A percentile compares a stretch with the other conserved stretches of the same genome.
Conservation (phyloP, 2,329 filamentous ascomycete genomes). For the Hirsutella thompsonii region DNA sequence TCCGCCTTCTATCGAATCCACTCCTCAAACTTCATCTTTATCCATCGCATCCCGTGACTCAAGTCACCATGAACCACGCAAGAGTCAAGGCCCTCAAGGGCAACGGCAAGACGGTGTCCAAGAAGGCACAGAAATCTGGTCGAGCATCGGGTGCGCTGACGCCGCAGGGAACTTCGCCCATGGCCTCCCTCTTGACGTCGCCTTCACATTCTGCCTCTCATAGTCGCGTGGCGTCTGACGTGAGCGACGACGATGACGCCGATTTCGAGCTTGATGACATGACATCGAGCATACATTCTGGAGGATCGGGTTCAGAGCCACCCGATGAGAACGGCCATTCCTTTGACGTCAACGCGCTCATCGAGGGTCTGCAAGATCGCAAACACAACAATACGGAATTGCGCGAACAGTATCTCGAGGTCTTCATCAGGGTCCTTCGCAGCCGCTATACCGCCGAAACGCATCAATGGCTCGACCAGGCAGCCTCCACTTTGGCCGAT, state of each 20-base stretch:
- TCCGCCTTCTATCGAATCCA: neutral
- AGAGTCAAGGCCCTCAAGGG: conserved; percentile 56
- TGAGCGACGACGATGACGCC: conserved; percentile 35
- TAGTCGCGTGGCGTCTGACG: conserved; percentile 51
- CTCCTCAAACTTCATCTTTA: neutral
- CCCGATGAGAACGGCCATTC: conserved; percentile 55
- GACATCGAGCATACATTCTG: conserved; percentile 28
- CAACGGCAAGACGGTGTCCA: conserved; percentile 59
- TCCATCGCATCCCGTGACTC: too few species aligned
- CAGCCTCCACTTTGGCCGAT: conserved; percentile 41
- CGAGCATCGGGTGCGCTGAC: conserved; percentile 45
- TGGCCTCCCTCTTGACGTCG: conserved; percentile 42
- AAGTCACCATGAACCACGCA: conserved; percentile 43
- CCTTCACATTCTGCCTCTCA: conserved; percentile 44
- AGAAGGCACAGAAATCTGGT: conserved; percentile 49
- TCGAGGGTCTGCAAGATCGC: conserved; percentile 58
- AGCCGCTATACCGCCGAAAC: conserved; percentile 18
- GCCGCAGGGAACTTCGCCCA: conserved; percentile 46
- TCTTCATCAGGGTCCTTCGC: conserved; percentile 40
- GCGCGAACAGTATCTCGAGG: conserved; percentile 37
- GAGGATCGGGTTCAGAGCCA: conserved; percentile 29
- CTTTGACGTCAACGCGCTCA: conserved; percentile 49
- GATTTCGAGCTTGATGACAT: conserved; percentile 27
- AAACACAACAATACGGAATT: conserved; percentile 66
- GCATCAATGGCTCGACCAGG: conserved; percentile 39